Conservation (phyloP, 2,329 filamentous ascomycete genomes). For the Epichloe amarillans region DNA sequence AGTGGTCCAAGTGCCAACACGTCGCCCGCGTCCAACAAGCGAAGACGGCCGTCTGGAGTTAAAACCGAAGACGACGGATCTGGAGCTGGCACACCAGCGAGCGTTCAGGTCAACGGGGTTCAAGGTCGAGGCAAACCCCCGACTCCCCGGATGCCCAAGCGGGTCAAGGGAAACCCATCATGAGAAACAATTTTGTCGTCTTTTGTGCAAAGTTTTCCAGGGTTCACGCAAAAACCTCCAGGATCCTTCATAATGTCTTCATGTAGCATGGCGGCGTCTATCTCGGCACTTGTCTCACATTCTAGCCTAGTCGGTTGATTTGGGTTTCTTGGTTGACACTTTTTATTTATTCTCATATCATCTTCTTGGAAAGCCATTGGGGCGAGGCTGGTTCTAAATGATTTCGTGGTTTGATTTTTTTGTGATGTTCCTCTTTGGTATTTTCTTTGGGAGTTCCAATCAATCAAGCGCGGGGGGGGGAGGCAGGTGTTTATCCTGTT, state of each 20-base stretch:
- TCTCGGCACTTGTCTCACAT: conserved; percentile 12
- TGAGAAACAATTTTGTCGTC: conserved; percentile 8
- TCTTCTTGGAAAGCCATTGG: conserved; percentile 7
- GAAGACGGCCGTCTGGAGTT: conserved; percentile 41
- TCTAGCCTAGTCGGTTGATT: neutral
- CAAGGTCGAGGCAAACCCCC: conserved; percentile 37
- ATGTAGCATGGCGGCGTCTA: conserved; percentile 25
- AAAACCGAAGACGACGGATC: conserved; percentile 43
- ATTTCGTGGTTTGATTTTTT: neutral
- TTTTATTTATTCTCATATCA: conserved; percentile 9
- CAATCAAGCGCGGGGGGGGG: conserved; percentile 4
- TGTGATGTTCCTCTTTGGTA: conserved; percentile 4
- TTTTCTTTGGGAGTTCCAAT: neutral
- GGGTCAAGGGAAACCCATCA: conserved; percentile 33
- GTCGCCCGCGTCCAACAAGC: conserved; percentile 47
- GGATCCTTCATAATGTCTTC: conserved; percentile 18
- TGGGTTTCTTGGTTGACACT: conserved; percentile 4
- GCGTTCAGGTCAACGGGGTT: conserved; percentile 38
- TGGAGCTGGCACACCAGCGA: conserved; percentile 34
- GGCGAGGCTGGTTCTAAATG: neutral
- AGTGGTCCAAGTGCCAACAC: conserved; percentile 56
- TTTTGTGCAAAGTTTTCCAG: neutral
- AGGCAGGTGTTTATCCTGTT: conserved; percentile 5
- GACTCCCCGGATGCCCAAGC: conserved; percentile 44
- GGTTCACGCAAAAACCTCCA: conserved; percentile 8